Conservation (phyloP, 805 yeast species). For the Hanseniaspora valbyensis region DNA sequence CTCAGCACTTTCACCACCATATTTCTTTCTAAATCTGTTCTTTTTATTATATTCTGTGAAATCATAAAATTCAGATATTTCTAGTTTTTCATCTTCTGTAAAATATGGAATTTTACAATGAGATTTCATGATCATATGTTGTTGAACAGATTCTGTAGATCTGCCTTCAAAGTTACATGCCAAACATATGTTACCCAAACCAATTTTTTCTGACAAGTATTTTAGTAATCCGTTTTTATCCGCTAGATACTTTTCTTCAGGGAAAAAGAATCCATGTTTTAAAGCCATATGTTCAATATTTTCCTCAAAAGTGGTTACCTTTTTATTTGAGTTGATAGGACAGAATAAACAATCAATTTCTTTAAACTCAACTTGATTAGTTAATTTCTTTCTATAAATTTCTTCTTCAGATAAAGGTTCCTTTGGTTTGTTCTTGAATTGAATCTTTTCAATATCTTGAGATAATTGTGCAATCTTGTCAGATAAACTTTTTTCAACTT, state of each 20-base stretch:
- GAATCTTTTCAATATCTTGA: slow-evolving; percentile 5
- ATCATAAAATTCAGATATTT: slow-evolving; percentile 84
- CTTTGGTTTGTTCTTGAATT: slow-evolving; percentile 21
- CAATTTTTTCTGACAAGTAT: slow-evolving; percentile 82
- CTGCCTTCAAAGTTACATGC: slow-evolving; percentile 78
- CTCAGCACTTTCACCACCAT: slow-evolving; percentile 23
- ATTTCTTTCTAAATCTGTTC: slow-evolving; percentile 28
- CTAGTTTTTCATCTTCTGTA: slow-evolving; percentile 67
- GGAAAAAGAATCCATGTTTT: slow-evolving; percentile 75
- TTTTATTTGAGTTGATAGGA: slow-evolving; percentile 22
- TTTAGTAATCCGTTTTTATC: slow-evolving; percentile 63
- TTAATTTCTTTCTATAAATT: slow-evolving; percentile 32
- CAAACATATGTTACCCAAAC: slow-evolving; percentile 82
- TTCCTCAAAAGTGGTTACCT: slow-evolving; percentile 33
- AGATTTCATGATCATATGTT: slow-evolving; percentile 78
- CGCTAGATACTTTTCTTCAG: slow-evolving; percentile 63
- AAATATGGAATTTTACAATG: slow-evolving; percentile 90
- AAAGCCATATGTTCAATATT: slow-evolving; percentile 66
- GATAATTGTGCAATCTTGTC: slow-evolving; percentile 15
- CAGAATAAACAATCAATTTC: slow-evolving; percentile 47
- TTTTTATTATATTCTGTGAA: slow-evolving; percentile 36
- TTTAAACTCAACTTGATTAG: slow-evolving; percentile 38
- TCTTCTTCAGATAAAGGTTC: slow-evolving; percentile 31
- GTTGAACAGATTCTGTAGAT: slow-evolving; percentile 73
- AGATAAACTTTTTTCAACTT: slow-evolving; percentile 14